Evolutionary conservation across 352 stramenopile species (phyloP).

Genomic region (Phytophthora europaea): DNA sequence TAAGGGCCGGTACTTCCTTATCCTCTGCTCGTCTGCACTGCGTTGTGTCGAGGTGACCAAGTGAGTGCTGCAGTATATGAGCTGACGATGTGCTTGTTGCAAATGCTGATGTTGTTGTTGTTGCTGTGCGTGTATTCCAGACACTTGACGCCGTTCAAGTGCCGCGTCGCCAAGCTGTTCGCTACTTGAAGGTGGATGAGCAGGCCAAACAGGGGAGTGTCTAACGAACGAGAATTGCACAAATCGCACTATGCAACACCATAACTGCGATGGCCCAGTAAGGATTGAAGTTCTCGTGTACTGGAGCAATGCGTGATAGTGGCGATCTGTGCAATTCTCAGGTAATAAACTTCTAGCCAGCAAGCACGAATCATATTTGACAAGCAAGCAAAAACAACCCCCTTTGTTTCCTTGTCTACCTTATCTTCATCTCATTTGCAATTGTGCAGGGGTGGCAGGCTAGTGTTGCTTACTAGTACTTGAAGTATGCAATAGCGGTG

Average conservation of each 20-base stretch:
- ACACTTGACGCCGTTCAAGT: constrained; percentile 85
- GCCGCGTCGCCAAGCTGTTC: constrained; percentile 97
- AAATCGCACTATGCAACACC: no score
- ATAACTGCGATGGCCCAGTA: no score
- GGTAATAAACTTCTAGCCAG: background rate
- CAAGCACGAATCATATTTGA: background rate
- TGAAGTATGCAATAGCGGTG: constrained; percentile 38
- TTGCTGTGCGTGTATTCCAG: constrained; percentile 30
- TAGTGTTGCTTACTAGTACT: constrained; percentile 17
- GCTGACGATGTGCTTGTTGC: constrained; percentile 3
- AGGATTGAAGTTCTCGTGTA: no score
- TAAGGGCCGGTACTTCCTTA: constrained; percentile 92
- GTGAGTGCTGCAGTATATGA: constrained; percentile 49
- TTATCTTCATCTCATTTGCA: constrained; percentile 15
- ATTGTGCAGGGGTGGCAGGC: background rate
- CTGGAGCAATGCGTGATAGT: no score
- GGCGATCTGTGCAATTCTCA: no score
- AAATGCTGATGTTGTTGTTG: constrained; percentile 24
- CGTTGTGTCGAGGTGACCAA: constrained; percentile 95
- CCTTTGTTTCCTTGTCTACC: constrained; percentile 25
- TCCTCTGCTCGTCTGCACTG: constrained; percentile 93
- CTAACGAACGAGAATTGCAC: no score
- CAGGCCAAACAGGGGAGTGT: constrained; percentile 90
- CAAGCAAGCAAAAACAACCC: constrained; percentile 24
- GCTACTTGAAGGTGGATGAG: constrained; percentile 93